Percentiles rank a stretch among this genome's conserved stretches.
Conservation (phyloP, 1,139 yeast genomes). For the Yamadazyma mexicana region DNA sequence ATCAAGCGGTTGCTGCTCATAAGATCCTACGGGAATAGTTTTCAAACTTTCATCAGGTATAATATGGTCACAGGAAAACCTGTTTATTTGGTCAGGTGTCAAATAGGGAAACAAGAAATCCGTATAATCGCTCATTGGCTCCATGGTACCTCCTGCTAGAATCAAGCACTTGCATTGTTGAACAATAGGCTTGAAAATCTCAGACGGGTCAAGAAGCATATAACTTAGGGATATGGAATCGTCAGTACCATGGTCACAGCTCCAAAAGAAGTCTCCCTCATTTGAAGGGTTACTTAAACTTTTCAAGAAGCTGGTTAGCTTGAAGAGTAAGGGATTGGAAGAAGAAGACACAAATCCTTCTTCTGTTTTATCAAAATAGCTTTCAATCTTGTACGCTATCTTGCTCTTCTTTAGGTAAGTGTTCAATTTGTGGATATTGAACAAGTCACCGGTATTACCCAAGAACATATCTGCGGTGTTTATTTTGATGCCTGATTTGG, state of each 20-base stretch:
- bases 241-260: conserved; percentile 19
- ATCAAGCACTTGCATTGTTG: conserved; percentile 69
- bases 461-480: conserved; percentile 53
- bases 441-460: conserved; percentile 62
- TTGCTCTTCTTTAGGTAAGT: conserved; percentile 65
- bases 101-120: conserved; percentile 65
- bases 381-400: conserved; percentile 81
- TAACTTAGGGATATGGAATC: conserved; percentile 50
- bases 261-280: conserved; percentile 83
- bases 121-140: conserved; percentile 73
- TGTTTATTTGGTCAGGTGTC: conserved; percentile 38
- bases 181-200: conserved; percentile 64
- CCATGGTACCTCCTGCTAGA: conserved; percentile 96
- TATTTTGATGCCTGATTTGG: conserved; percentile 55
- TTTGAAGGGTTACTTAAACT: conserved; percentile 71
- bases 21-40: conserved; percentile 52
- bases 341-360: conserved; percentile 21
- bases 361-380: conserved; percentile 52
- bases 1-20: conserved; percentile 39
- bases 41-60: conserved; percentile 69
- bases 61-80: conserved; percentile 80
- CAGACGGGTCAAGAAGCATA: conserved; percentile 79
- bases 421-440: conserved; percentile 71
- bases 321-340: conserved; percentile 60
- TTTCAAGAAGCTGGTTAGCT: conserved; percentile 62